These are phyloP conservation scores for Astrocystis sublimbata DNA, from an alignment of 495 filamentous ascomycete species.

Conservation along the genomic window DNA sequence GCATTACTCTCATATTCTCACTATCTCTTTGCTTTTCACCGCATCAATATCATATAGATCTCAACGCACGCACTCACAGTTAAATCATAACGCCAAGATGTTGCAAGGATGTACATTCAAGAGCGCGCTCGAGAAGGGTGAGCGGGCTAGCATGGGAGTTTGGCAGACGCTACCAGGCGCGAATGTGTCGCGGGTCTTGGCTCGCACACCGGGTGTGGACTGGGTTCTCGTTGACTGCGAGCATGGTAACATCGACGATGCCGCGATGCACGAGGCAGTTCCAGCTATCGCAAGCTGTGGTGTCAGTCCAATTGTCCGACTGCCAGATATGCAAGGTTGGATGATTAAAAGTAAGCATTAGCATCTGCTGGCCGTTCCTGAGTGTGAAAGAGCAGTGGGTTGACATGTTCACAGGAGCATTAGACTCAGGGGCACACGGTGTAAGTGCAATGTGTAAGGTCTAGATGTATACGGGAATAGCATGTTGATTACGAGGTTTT, in stretches of 20 bases:
- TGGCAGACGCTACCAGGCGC: slow-evolving; percentile 77
- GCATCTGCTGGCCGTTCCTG: not conserved
- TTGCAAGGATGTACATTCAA: slow-evolving; percentile 64
- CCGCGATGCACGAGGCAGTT: slow-evolving; percentile 81
- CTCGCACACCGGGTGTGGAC: slow-evolving; percentile 62
- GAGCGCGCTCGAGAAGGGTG: slow-evolving; percentile 56
- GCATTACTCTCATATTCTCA: not conserved
- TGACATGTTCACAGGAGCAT: slow-evolving; percentile 50
- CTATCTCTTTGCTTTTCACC: not conserved
- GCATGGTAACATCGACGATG: slow-evolving; percentile 79
- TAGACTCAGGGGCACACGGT: slow-evolving; percentile 70
- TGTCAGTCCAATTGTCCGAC: slow-evolving; percentile 66
- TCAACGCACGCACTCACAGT: not conserved
- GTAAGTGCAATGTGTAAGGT: slow-evolving; percentile 32
- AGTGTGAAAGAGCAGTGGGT: not conserved
- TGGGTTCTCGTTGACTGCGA: slow-evolving; percentile 78
- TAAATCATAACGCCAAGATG: slow-evolving; percentile 48
- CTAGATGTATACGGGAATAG: not conserved
- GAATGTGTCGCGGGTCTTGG: slow-evolving; percentile 68
- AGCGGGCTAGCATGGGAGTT: slow-evolving; percentile 61
- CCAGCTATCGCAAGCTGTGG: slow-evolving; percentile 67
- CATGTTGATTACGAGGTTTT: slow-evolving; percentile 28
- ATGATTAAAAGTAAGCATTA: slow-evolving; percentile 67
- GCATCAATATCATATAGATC: not conserved
- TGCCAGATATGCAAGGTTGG: slow-evolving; percentile 65